Evolutionary conservation across 2,329 filamentous ascomycete species (phyloP), one percentile per base, ranked within the genome.

Genomic region (Rhinocladiella mackenziei): DNA sequence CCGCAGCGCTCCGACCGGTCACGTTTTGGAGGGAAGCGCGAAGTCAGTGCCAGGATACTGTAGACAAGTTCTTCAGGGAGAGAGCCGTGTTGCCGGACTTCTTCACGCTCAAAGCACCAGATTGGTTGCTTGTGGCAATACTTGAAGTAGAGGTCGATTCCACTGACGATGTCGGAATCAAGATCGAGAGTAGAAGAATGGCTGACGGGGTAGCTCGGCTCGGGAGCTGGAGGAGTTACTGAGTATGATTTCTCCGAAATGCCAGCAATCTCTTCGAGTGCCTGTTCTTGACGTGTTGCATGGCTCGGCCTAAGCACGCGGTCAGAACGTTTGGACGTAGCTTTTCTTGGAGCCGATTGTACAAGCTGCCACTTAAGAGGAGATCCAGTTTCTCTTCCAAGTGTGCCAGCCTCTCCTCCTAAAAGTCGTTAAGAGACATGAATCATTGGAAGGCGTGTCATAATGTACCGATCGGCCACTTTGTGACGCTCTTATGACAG

Each of bases 41-140:
- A 50, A 0, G 62, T 61, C 22, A 65, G 48, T 1, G 61, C 62
- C 3, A 65, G 43, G 8, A 65, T 58, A 17, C 60, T 61, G 28
- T 56, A 63, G 10, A 60, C 51, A 1, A 65, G 55, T 44, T 66
- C 62, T 29, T 64, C 59, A 0, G 60, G 57, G 11, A 60, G 43
- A n/a, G 52, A 55, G 9, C 50, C 59, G 5, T 54, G 50, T 6
- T 60, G 58, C n/a, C 55, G 56, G 11, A 62, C 51, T 13, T 65
- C 60, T 30, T 62, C 57, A 1, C 57, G 55, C 15, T 64, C 58
- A 36, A 65, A 62, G 17, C 60, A 61, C 63, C 63, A 65, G 15
- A 65, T 56, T 2, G 63, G 63, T 31, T 65, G 63, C 37, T 61
- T 48, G 36, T 65, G 63, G 37, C 63, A 65, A 39, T 59, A 60